A percentile compares a stretch with the other conserved stretches of the same genome.
Conservation (phyloP, 306 rosid genomes). For the Pterocarpus santalinus region DNA sequence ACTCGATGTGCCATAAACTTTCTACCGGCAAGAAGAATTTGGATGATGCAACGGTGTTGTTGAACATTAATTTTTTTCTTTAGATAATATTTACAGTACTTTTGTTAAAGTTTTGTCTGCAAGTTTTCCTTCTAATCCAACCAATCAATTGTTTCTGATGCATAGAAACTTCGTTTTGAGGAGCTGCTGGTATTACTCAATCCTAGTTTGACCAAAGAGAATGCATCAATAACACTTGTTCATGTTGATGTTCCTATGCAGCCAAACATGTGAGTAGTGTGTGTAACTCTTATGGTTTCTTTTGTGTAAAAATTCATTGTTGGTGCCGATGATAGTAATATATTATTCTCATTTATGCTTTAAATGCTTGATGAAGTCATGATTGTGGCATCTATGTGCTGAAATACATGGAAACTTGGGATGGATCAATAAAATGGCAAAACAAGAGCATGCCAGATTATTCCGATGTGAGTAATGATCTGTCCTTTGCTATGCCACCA, state of each 20-base stretch:
- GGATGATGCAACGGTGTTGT: conserved; percentile 45
- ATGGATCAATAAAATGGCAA: conserved; percentile 43
- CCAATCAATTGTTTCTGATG: conserved; percentile 19
- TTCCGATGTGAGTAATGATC: conserved; percentile 15
- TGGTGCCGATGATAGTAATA: neutral
- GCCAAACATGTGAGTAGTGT: conserved; percentile 31
- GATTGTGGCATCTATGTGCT: conserved; percentile 47
- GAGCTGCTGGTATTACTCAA: conserved; percentile 33
- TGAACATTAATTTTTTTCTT: neutral
- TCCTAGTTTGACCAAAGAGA: conserved; percentile 33
- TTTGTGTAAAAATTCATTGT: conserved; percentile 3
- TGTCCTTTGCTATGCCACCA: conserved; percentile 14
- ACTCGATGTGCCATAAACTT: conserved; percentile 16
- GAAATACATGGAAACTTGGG: conserved; percentile 46
- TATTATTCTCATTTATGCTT: conserved; percentile 20
- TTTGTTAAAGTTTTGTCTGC: neutral
- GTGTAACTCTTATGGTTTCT: neutral
- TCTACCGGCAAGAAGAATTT: conserved; percentile 38
- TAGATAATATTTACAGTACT: neutral
- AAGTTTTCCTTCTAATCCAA: neutral
- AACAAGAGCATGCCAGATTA: conserved; percentile 45
- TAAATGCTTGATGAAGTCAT: conserved; percentile 28
- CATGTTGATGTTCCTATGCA: conserved; percentile 41
- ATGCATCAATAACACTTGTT: conserved; percentile 36
- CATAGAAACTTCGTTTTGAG: conserved; percentile 44